Evolutionary conservation across 352 stramenopile genomes (phyloP), one percentile per base, ranked within the genome.

Genomic region (Pythium aristosporum): DNA sequence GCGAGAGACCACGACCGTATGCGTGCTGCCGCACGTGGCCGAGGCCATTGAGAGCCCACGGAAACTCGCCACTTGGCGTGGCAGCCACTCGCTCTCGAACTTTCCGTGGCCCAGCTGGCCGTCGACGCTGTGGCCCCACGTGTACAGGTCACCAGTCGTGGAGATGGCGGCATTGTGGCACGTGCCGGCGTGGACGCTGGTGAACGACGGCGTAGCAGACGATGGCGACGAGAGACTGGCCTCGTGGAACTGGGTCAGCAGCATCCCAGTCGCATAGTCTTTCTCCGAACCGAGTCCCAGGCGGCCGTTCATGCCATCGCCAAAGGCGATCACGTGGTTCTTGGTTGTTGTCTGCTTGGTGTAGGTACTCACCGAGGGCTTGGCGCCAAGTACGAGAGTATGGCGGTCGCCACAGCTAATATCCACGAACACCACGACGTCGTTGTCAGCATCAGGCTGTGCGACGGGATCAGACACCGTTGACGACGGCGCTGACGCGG

Each of bases 351-450:
- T 34, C 36, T 51, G 64, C 25, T 43, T 30, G 11, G 8, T 23
- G 18, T 34, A 47, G 39, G 41, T 28, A n/a, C 50, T 16, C 0
- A 43, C 39, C 18, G 48, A 13, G 1, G 55, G 43, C 25, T 57
- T 59, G 5, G 63, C 57, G 9, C 67, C 72, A 0, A 91, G 63
- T 3, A 73, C 55, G 1, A 92, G 70, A 15, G 82, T 92, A 58
- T 92, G 82, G 3, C 82, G 77, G 37, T 90, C 82, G 13, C 79
- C 82, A 28, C 82, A 92, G 57, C 79, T 90, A 16, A 92, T 64
- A 36, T 88, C 80, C 2, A 62, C 71, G 56, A 89, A 91, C n/a
- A 67, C 48, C 15, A 89, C 73, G 0, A 68, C 58, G 30, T 85
- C 68, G 12, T 77, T 62, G 7, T 68, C 55, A 43, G 67, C 58